These are phyloP conservation scores for Candida andamanensis DNA, from an alignment of 805 yeast genomes.

Conservation along the genomic window DNA sequence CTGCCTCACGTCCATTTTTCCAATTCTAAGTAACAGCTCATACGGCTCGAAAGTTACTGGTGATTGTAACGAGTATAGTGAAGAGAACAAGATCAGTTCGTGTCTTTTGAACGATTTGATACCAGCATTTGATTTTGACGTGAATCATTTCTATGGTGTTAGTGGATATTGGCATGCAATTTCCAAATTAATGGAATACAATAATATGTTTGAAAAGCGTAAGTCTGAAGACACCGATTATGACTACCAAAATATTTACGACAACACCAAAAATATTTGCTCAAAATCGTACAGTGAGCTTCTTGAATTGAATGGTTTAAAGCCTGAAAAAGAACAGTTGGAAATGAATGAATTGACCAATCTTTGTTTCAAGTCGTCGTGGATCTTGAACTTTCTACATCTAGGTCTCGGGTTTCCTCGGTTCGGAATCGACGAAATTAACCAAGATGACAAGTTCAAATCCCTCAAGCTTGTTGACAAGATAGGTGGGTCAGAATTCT, in stretches of 20 bases:
- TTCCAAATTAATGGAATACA: conserved; percentile 37
- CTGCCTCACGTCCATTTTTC: conserved; percentile 46
- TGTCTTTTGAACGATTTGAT: conserved; percentile 50
- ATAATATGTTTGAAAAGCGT: conserved; percentile 10
- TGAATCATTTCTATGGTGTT: conserved; percentile 56
- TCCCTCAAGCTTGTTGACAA: conserved; percentile 42
- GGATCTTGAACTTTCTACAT: conserved; percentile 54
- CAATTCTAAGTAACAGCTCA: conserved; percentile 34
- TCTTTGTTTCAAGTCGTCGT: conserved; percentile 57
- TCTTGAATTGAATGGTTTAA: conserved; percentile 26
- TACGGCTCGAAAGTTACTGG: conserved; percentile 18
- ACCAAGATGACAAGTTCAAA: conserved; percentile 18
- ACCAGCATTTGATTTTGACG: conserved; percentile 54
- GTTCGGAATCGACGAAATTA: conserved; percentile 36
- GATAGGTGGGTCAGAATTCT: conserved; percentile 39
- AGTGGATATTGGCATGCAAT: conserved; percentile 66
- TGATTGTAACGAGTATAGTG: conserved; percentile 28
- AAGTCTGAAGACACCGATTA: conserved; percentile 20
- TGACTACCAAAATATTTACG: conserved; percentile 39
- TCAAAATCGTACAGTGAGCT: conserved; percentile 35
- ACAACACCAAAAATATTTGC: conserved; percentile 45
- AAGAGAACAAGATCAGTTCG: conserved; percentile 30
- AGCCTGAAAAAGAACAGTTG: conserved; percentile 22
- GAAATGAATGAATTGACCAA: conserved; percentile 44
- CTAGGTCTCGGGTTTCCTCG: conserved; percentile 58